These are phyloP conservation scores for Aureobasidium vineae DNA, from an alignment of 2,329 filamentous ascomycete species.

Conservation along the genomic window DNA sequence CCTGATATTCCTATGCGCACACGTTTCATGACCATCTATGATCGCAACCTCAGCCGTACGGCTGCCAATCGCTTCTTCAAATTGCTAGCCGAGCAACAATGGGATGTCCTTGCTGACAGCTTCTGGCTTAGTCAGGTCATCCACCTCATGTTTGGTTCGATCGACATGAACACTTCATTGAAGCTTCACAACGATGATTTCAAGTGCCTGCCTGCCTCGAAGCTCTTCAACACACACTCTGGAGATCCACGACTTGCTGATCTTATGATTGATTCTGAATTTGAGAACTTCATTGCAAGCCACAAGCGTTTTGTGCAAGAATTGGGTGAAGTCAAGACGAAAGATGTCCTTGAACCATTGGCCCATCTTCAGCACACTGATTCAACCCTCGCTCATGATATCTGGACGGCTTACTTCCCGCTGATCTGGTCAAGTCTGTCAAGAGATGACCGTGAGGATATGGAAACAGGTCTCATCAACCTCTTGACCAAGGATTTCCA, in stretches of 20 bases:
- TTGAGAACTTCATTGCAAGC: conserved; percentile 72
- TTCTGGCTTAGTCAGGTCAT: conserved; percentile 97
- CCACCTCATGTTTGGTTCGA: conserved; percentile 84
- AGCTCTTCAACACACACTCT: conserved; percentile 69
- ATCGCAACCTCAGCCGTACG: conserved; percentile 88
- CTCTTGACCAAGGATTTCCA: conserved; percentile 95
- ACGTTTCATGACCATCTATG: conserved; percentile 94
- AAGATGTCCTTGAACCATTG: conserved; percentile 86
- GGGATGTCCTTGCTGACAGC: conserved; percentile 90
- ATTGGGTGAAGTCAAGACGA: conserved; percentile 78
- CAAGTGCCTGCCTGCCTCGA: conserved; percentile 69
- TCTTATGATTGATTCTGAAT: conserved; percentile 75
- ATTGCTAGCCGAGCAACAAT: conserved; percentile 88
- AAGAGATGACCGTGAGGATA: conserved; percentile 82
- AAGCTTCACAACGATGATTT: conserved; percentile 84
- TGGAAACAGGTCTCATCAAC: conserved; percentile 87
- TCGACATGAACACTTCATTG: conserved; percentile 78
- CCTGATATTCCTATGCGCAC: conserved; percentile 96
- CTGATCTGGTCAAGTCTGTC: conserved; percentile 88
- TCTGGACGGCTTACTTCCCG: conserved; percentile 90
- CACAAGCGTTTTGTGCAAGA: conserved; percentile 83
- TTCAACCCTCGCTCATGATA: conserved; percentile 72
- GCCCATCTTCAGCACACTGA: conserved; percentile 91
- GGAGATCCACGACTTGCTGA: conserved; percentile 64
- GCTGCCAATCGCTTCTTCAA: conserved; percentile 87